phyloP scores from a whole-genome alignment of 164 flowering plant genomes.

The Dillenia suffruticosa region DNA sequence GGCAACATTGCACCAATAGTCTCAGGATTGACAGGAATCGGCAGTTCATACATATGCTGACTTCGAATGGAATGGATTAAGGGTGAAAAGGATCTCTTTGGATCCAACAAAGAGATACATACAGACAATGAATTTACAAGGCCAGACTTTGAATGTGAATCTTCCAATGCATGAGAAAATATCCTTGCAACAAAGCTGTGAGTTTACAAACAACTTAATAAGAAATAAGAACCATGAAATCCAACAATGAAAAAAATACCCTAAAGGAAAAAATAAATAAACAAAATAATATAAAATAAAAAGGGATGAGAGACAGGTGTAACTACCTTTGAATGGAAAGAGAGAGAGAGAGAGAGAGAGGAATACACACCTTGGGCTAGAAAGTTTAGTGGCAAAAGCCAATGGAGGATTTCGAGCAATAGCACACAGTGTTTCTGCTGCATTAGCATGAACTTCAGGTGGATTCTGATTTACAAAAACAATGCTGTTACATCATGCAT shows the following conservation, averaged over 20 bases:
- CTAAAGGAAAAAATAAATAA: neutral
- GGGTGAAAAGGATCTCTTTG: constrained; percentile 64
- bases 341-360: neutral
- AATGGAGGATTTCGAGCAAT: constrained; percentile 82
- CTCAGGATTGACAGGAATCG: constrained; percentile 61
- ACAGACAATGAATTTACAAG: constrained; percentile 88
- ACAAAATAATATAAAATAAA: neutral
- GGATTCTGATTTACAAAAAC: constrained; percentile 40
- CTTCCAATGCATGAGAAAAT: constrained; percentile 81
- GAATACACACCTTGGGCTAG: constrained; percentile 70
- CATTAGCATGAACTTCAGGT: constrained; percentile 95
- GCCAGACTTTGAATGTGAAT: constrained; percentile 69
- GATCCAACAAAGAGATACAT: constrained; percentile 89
- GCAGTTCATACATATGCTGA: constrained; percentile 76
- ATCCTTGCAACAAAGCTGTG: constrained; percentile 85
- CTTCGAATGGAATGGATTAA: constrained; percentile 58
- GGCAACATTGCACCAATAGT: constrained; percentile 89
- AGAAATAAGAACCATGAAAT: too few species aligned
- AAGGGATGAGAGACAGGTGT: neutral
- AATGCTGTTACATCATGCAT: too few species aligned
- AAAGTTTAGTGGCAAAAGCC: constrained; percentile 72
- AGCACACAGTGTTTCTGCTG: constrained; percentile 86
- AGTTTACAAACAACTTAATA: too few species aligned
- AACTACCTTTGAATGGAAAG: neutral
- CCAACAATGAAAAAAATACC: neutral